A percentile compares a stretch with the other conserved stretches of the same genome.
phyloP scores from a whole-genome alignment of 352 stramenopile genomes.

The Phytophthora tentaculata region DNA sequence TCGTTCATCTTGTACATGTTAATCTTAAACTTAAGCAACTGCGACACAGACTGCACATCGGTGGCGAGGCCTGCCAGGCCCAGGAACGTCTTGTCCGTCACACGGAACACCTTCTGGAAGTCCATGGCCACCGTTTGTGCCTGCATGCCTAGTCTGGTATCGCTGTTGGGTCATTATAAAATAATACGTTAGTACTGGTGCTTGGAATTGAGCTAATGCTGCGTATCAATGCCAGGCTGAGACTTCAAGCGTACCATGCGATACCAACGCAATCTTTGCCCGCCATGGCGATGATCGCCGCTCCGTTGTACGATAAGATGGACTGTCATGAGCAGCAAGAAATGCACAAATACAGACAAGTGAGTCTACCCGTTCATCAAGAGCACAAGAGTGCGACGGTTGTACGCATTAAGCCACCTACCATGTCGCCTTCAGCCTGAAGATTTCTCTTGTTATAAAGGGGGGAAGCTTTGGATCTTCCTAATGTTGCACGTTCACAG shows the following conservation, averaged over 20 bases:
- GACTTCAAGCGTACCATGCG: slow-evolving; percentile 70
- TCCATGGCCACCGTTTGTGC: slow-evolving; percentile 97
- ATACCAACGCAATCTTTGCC: slow-evolving; percentile 99
- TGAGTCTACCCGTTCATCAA: neutral
- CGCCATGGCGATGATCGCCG: slow-evolving; percentile 98
- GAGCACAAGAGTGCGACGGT: too few species aligned
- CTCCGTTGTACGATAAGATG: slow-evolving; percentile 98
- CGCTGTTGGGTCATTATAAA: slow-evolving; percentile 51
- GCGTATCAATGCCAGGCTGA: neutral
- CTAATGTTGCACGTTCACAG: slow-evolving; percentile 16
- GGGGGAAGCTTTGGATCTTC: slow-evolving; percentile 24
- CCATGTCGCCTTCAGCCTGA: slow-evolving; percentile 35
- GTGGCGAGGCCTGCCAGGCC: slow-evolving; percentile 97
- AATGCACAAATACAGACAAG: slow-evolving; percentile 3
- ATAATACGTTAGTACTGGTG: slow-evolving; percentile 10
- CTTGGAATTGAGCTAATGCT: neutral
- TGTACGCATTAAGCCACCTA: too few species aligned
- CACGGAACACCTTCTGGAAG: slow-evolving; percentile 99
- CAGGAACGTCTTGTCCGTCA: slow-evolving; percentile 96
- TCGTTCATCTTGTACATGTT: slow-evolving; percentile 99
- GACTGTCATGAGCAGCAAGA: slow-evolving; percentile 40
- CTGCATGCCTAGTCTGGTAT: slow-evolving; percentile 97
- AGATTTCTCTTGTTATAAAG: slow-evolving; percentile 35
- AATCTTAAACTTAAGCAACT: slow-evolving; percentile 94
- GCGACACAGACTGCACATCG: slow-evolving; percentile 98